phyloP scores from a whole-genome alignment of 2,329 filamentous ascomycete genomes.

The Fusarium albidum region DNA sequence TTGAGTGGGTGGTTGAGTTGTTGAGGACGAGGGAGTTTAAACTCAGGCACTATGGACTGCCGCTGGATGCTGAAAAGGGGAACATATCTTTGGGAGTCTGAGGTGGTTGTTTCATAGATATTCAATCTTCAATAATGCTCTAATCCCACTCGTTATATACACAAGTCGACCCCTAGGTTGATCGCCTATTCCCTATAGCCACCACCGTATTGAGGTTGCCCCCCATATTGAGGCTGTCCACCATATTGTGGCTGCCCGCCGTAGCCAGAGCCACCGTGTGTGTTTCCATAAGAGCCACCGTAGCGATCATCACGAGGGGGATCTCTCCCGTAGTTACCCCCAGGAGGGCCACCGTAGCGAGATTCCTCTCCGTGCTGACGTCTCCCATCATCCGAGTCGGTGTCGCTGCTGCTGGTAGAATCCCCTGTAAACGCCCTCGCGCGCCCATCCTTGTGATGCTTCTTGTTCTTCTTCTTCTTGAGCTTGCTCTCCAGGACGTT shows the following conservation, averaged over 20 bases:
- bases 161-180: no score
- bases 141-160: no score
- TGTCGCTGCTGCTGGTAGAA: conserved; percentile 38
- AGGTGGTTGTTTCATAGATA: no score
- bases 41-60: no score
- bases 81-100: no score
- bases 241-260: not conserved
- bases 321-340: not conserved
- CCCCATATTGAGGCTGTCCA: not conserved
- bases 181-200: no score
- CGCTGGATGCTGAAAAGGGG: no score
- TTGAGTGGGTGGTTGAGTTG: no score
- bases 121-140: no score
- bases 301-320: not conserved
- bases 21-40: no score
- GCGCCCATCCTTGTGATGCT: conserved; percentile 33
- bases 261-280: not conserved
- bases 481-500: conserved; percentile 54
- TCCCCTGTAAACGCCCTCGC: conserved; percentile 28
- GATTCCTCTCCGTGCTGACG: conserved; percentile 8
- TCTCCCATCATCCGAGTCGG: conserved; percentile 32
- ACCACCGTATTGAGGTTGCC: not conserved
- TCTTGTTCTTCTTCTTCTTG: conserved; percentile 40
- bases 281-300: not conserved
- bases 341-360: not conserved